A percentile compares a stretch with the other conserved stretches of the same genome.
Evolutionary conservation across 345 rosid genomes (phyloP).

Genomic region (Ceriops zippeliana): DNA sequence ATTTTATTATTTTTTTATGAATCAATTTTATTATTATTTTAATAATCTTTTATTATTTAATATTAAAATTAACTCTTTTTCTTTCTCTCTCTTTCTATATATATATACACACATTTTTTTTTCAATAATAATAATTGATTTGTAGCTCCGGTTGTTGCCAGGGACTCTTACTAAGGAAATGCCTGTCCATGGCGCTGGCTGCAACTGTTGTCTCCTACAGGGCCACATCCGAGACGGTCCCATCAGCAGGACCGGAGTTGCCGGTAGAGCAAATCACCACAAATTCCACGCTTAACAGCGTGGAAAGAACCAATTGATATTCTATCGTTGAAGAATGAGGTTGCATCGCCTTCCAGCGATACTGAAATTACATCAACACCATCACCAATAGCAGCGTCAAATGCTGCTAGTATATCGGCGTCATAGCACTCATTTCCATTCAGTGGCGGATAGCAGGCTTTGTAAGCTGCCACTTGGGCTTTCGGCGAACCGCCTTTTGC

Average conservation of each 20-base stretch:
- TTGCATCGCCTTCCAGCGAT: constrained; percentile 15
- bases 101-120: too few relatives aligned
- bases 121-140: too few relatives aligned
- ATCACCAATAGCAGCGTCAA: constrained; percentile 22
- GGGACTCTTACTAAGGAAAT: constrained; percentile 59
- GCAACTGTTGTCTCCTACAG: constrained; percentile 90
- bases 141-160: constrained; percentile 44
- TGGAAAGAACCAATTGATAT: constrained; percentile 29
- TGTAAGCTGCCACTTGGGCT: constrained; percentile 23
- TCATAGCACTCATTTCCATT: constrained; percentile 21
- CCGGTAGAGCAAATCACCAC: constrained; percentile 40
- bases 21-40: too few relatives aligned
- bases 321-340: constrained; percentile 17
- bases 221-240: constrained; percentile 58
- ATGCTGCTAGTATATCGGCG: constrained; percentile 23
- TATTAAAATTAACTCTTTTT: too few relatives aligned
- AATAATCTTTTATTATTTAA: too few relatives aligned
- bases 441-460: constrained; percentile 23
- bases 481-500: constrained; percentile 28
- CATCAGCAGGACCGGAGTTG: constrained; percentile 70
- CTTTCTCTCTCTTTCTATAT: too few relatives aligned
- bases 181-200: constrained; percentile 84
- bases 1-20: too few relatives aligned
- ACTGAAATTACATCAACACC: constrained; percentile 26
- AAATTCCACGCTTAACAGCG: constrained; percentile 20